Evolutionary conservation across 1,284 basidiomycete genomes (phyloP), one percentile per base, ranked within the genome.

Genomic region (Anthracocystis panici-leucophaei): DNA sequence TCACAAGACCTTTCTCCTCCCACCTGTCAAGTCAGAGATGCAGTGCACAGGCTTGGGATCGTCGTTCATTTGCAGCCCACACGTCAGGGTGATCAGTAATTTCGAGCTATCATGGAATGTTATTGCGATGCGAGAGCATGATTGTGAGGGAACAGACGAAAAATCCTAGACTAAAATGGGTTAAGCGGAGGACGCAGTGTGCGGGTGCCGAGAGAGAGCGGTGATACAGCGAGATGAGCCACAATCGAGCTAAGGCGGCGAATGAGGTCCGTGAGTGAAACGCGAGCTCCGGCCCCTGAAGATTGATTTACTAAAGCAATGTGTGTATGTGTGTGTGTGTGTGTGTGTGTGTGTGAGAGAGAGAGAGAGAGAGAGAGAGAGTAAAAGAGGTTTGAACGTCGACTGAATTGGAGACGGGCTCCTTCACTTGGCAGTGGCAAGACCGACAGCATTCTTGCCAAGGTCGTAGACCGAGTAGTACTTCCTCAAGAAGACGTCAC

Each of bases 381-480:
- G 27, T 3, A 11, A 20, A 27, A 14, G 27, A 20, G 33, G 20
- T 9, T 29, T 31, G 49, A 31, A 14, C 12, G 18, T 23, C 7
- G 2, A 29, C 7, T 33, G 20, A 23, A 23, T 3, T 50, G 5
- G 10, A 33, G 33, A n/a, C 3, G 31, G 23, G 23, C 42, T 21
- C 81, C 69, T 82, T 84, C 84, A 87, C 55, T 83, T 81, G 58
- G 87, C 83, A 62, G 84, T 85, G 40, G 94, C 94, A 79, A 97
- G 95, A 57, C 94, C 95, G 76, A 97, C 92, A 55, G 94, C 93
- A 85, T 95, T 83, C 74, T 71, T 88, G 50, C 90, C 93, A 52
- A 94, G 89, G 86, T 99, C 95, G 85, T 98, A 98, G 27, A 98
- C 93, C 23, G 94, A 96, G 88, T 91, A 96, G 88, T 93, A 97